Conservation (phyloP, 331 rosid genomes). For the Erythrophleum ivorense region DNA sequence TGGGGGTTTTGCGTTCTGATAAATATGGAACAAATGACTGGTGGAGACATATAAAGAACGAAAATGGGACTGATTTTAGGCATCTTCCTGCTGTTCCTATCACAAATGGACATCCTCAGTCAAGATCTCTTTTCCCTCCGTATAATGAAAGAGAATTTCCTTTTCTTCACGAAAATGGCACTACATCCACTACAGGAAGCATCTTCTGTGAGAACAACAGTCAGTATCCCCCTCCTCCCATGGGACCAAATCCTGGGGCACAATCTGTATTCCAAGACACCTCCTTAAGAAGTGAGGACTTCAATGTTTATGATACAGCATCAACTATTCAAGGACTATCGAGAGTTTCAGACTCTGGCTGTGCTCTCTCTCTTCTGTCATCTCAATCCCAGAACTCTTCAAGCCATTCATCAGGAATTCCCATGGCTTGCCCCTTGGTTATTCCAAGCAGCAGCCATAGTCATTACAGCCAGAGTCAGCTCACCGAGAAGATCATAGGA, state of each 20-base stretch:
- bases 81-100: constrained; percentile 53
- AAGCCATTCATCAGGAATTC: constrained; percentile 66
- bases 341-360: constrained; percentile 65
- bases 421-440: constrained; percentile 52
- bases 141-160: constrained; percentile 53
- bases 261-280: constrained; percentile 50
- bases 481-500: constrained; percentile 51
- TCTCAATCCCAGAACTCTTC: constrained; percentile 77
- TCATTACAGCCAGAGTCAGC: constrained; percentile 56
- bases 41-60: constrained; percentile 57
- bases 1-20: constrained; percentile 51
- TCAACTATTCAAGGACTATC: constrained; percentile 64
- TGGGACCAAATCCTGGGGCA: constrained; percentile 50
- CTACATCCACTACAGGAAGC: constrained; percentile 50
- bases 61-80: constrained; percentile 50
- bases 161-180: constrained; percentile 55
- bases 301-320: constrained; percentile 57
- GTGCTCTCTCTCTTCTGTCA: constrained; percentile 99
- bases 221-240: constrained; percentile 51
- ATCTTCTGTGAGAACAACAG: constrained; percentile 50
- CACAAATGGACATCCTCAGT: constrained; percentile 52
- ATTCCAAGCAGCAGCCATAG: constrained; percentile 58
- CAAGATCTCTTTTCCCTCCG: constrained; percentile 54
- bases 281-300: constrained; percentile 61
- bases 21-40: constrained; percentile 56